phyloP scores from a whole-genome alignment of 345 rosid species.

The Mercurialis annua region DNA sequence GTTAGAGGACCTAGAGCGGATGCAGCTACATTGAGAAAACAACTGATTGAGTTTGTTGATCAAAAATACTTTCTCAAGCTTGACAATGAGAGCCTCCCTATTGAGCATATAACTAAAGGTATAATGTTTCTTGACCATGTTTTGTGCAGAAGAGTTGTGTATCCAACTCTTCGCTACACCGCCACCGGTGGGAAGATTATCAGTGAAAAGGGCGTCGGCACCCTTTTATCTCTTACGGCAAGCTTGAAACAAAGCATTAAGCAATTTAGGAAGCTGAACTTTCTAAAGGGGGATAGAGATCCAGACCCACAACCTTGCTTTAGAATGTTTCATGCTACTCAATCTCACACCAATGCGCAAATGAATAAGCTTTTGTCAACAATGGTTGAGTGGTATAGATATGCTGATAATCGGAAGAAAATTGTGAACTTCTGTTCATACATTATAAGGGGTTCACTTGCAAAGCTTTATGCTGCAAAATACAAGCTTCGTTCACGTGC shows the following conservation, averaged over 20 bases:
- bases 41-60: slow-evolving; percentile 87
- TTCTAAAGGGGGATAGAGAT: slow-evolving; percentile 89
- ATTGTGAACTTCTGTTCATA: slow-evolving; percentile 91
- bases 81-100: slow-evolving; percentile 85
- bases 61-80: slow-evolving; percentile 85
- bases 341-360: slow-evolving; percentile 92
- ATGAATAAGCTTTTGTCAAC: slow-evolving; percentile 90
- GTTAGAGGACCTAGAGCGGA: slow-evolving; percentile 92
- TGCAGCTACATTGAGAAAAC: slow-evolving; percentile 90
- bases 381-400: slow-evolving; percentile 88
- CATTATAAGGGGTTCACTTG: slow-evolving; percentile 79
- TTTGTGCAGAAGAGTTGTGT: slow-evolving; percentile 88
- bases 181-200: slow-evolving; percentile 97
- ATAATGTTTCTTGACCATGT: slow-evolving; percentile 99
- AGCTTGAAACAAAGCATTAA: slow-evolving; percentile 92
- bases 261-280: slow-evolving; percentile 80
- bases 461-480: slow-evolving; percentile 94
- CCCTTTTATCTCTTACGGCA: slow-evolving; percentile 84
- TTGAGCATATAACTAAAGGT: slow-evolving; percentile 92
- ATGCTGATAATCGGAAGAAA: slow-evolving; percentile 84
- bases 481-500: slow-evolving; percentile 93
- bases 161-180: slow-evolving; percentile 90
- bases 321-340: slow-evolving; percentile 94
- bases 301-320: slow-evolving; percentile 98
- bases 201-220: slow-evolving; percentile 98